A percentile compares a stretch with the other conserved stretches of the same genome.
phyloP scores from a whole-genome alignment of 108 stramenopile species.

The Skeletonema potamos region DNA sequence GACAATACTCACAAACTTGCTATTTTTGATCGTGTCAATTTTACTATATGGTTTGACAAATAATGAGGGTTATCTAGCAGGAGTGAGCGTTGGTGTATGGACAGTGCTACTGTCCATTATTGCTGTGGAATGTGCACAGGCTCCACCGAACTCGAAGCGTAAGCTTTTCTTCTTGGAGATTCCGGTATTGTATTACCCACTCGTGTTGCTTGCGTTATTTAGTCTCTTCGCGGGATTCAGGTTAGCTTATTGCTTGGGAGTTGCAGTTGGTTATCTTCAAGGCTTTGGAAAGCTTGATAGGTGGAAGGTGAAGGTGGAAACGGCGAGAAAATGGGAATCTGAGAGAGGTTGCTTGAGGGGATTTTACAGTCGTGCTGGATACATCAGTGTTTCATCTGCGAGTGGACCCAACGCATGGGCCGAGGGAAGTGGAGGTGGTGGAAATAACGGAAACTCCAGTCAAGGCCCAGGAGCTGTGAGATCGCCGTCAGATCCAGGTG shows the following conservation, averaged over 20 bases:
- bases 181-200: conserved; percentile 70
- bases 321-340: conserved; percentile 46
- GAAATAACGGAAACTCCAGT: conserved; percentile 4
- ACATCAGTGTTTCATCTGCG: conserved; percentile 30
- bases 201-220: conserved; percentile 72
- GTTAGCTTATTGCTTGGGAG: conserved; percentile 59
- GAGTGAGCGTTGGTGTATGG: conserved; percentile 64
- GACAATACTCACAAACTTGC: conserved; percentile 52
- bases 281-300: conserved; percentile 54
- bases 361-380: conserved; percentile 37
- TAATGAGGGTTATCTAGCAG: conserved; percentile 35
- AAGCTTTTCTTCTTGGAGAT: conserved; percentile 67
- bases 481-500: conserved; percentile 30
- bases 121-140: conserved; percentile 73
- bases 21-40: conserved; percentile 50
- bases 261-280: conserved; percentile 78
- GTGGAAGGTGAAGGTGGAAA: conserved; percentile 39
- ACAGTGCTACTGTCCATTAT: conserved; percentile 69
- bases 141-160: conserved; percentile 59
- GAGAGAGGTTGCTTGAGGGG: conserved; percentile 42
- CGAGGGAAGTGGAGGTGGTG: conserved; percentile 26
- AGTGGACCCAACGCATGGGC: conserved; percentile 50
- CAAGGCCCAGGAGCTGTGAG: conserved; percentile 26
- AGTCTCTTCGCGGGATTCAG: conserved; percentile 62
- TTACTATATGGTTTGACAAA: conserved; percentile 47